A percentile compares a stretch with the other conserved stretches of the same genome.
Conservation (phyloP, 768 basidiomycete genomes). For the Lactarius akahatsu region DNA sequence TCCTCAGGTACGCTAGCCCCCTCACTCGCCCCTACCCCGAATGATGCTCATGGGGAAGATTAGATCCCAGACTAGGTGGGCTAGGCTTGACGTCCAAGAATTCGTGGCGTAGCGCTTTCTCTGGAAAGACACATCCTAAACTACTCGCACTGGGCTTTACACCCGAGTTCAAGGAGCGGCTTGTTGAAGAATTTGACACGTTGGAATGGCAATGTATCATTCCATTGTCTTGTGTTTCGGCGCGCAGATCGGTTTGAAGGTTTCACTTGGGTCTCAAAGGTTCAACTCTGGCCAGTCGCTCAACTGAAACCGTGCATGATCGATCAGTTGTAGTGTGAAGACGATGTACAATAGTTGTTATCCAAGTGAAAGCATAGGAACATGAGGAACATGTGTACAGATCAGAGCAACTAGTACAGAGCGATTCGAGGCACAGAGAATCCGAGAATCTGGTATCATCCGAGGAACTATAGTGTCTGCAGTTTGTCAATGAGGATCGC, state of each 20-base stretch:
- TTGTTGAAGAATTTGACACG: conserved; percentile 1
- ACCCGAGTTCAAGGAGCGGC: conserved; percentile 11
- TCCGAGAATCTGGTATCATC: conserved; percentile 6
- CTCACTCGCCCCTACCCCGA: background rate
- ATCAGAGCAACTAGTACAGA: conserved; percentile 8
- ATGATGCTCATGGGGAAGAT: background rate
- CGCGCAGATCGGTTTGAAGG: conserved; percentile 13
- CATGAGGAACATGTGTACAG: background rate
- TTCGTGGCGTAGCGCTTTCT: conserved; percentile 6
- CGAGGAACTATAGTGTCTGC: conserved; percentile 37
- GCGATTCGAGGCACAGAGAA: background rate
- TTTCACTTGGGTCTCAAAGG: background rate
- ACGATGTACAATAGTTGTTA: background rate
- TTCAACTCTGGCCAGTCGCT: background rate
- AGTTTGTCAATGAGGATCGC: conserved; percentile 71
- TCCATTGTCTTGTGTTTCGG: conserved; percentile 12
- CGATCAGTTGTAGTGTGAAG: background rate
- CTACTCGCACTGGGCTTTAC: conserved; percentile 8
- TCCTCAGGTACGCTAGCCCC: background rate
- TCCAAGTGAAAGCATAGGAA: background rate
- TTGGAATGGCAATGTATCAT: conserved; percentile 8
- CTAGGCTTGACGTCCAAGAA: background rate
- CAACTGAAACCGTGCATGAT: background rate
- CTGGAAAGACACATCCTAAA: background rate
- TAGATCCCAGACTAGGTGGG: conserved; percentile 3